A percentile compares a stretch with the other conserved stretches of the same genome.
Evolutionary conservation across 345 rosid species (phyloP).

Genomic region (Sisymbrium altissimum): DNA sequence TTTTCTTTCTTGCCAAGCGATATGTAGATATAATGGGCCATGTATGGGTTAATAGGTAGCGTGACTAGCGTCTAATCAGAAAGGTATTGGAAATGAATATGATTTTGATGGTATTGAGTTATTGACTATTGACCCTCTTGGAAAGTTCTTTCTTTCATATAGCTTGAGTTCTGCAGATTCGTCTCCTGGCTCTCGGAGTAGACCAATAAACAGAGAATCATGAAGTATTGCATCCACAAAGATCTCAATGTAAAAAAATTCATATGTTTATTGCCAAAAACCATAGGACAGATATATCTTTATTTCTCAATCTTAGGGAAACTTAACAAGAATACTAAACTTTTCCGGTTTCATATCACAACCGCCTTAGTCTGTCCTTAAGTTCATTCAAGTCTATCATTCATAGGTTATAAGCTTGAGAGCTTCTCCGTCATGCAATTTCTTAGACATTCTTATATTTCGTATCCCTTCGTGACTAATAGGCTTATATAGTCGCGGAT

Average conservation of each 20-base stretch:
- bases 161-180: too few relatives aligned
- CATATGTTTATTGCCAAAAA: too few relatives aligned
- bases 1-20: too few relatives aligned
- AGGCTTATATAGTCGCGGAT: conserved; percentile 30
- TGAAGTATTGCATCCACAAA: too few relatives aligned
- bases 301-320: not conserved
- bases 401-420: conserved; percentile 23
- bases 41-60: not conserved
- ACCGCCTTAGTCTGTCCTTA: not conserved
- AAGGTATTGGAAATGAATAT: not conserved
- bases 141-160: too few relatives aligned
- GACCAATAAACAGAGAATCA: too few relatives aligned
- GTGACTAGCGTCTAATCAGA: not conserved
- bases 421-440: conserved; percentile 28
- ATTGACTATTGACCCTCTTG: too few relatives aligned
- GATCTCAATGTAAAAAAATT: too few relatives aligned
- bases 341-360: not conserved
- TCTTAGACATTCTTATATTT: conserved; percentile 8
- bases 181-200: too few relatives aligned
- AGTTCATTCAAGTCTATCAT: not conserved
- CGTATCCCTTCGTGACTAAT: conserved; percentile 28
- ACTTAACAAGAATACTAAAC: not conserved
- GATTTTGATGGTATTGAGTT: not conserved
- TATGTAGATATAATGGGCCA: too few relatives aligned
- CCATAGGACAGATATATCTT: not conserved